These are phyloP conservation scores for Clonostachys byssicola DNA, from an alignment of 2,329 filamentous ascomycete species.

Conservation along the genomic window DNA sequence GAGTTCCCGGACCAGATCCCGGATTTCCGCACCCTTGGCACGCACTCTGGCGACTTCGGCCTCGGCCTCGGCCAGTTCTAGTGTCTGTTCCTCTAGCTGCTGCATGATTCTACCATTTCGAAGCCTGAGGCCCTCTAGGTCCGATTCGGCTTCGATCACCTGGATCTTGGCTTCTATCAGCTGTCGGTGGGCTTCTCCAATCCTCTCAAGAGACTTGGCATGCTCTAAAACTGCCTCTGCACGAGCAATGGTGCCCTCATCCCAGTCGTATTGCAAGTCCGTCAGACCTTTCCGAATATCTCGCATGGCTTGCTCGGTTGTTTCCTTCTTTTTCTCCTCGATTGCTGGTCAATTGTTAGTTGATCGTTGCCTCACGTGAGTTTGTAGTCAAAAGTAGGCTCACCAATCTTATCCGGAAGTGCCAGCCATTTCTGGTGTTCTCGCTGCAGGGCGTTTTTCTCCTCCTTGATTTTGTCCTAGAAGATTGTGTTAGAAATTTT, in stretches of 20 bases:
- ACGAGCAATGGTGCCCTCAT: constrained; percentile 51
- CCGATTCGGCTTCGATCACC: constrained; percentile 77
- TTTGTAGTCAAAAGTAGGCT: constrained; percentile 13
- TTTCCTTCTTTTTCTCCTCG: constrained; percentile 23
- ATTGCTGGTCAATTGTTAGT: constrained; percentile 19
- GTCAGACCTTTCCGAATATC: constrained; percentile 31
- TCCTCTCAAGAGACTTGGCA: constrained; percentile 55
- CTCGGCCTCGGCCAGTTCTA: constrained; percentile 22
- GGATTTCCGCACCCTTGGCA: constrained; percentile 22
- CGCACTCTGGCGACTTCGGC: constrained; percentile 23
- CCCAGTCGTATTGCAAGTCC: constrained; percentile 48
- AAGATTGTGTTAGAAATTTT: neutral
- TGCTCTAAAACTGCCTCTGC: constrained; percentile 47
- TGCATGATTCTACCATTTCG: constrained; percentile 58
- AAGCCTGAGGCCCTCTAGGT: constrained; percentile 63
- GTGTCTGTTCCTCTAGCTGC: constrained; percentile 40
- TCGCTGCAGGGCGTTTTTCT: constrained; percentile 66
- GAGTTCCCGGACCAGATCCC: constrained; percentile 26
- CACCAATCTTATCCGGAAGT: constrained; percentile 69
- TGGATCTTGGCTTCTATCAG: constrained; percentile 68
- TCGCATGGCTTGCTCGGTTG: constrained; percentile 21
- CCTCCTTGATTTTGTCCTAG: constrained; percentile 35
- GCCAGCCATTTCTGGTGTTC: constrained; percentile 60
- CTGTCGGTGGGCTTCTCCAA: constrained; percentile 58
- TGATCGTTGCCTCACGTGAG: neutral